These are phyloP conservation scores for Pichia sp. DNA, from an alignment of 1,139 yeast genomes.

Conservation along the genomic window DNA sequence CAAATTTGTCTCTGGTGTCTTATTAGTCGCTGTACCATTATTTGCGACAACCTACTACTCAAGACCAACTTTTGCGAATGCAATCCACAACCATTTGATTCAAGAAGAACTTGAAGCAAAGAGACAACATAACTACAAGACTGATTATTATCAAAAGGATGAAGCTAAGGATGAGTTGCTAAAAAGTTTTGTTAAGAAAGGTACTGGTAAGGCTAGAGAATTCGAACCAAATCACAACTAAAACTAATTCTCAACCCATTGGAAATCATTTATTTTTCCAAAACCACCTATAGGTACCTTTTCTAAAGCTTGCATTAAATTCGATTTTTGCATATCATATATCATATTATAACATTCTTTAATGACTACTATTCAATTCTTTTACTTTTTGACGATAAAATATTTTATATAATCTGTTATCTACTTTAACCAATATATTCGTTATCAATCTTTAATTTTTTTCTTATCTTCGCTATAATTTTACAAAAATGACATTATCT, in stretches of 20 bases:
- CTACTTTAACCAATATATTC: background rate
- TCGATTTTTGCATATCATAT: no score
- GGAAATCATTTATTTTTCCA: no score
- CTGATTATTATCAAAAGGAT: slow-evolving; percentile 22
- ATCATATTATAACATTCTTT: background rate
- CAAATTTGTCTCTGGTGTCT: slow-evolving; percentile 24
- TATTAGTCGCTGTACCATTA: slow-evolving; percentile 26
- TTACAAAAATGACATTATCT: no score
- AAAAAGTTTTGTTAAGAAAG: slow-evolving; percentile 20
- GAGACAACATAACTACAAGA: slow-evolving; percentile 22
- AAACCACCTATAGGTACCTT: no score
- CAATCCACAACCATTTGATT: slow-evolving; percentile 26
- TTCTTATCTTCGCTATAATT: no score
- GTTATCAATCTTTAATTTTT: background rate
- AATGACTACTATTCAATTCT: background rate
- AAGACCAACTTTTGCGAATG: slow-evolving; percentile 30
- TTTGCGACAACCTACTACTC: slow-evolving; percentile 21
- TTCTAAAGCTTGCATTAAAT: no score
- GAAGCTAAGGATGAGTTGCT: slow-evolving; percentile 21
- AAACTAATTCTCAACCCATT: background rate
- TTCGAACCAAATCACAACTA: slow-evolving; percentile 11
- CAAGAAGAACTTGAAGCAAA: slow-evolving; percentile 26
- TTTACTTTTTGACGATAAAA: no score
- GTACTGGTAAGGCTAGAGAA: slow-evolving; percentile 26
- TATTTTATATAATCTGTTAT: background rate